Percentiles rank a stretch among this genome's conserved stretches.
Evolutionary conservation across 2,329 filamentous ascomycete genomes (phyloP).

Genomic region (Ophiostoma sp.): DNA sequence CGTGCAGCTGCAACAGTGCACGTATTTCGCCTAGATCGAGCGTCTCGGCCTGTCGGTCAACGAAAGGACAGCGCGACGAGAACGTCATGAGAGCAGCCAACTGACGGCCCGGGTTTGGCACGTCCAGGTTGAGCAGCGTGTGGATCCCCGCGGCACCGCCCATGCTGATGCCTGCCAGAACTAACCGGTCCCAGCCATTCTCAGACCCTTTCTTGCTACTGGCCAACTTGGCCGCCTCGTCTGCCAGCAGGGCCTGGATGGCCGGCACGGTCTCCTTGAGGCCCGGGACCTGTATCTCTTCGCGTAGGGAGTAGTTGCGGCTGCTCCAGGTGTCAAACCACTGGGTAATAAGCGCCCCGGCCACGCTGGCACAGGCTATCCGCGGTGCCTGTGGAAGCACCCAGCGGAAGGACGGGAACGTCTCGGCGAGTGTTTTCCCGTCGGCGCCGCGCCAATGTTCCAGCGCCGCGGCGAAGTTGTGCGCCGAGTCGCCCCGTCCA

Average conservation of each 20-base stretch:
- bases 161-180: constrained; percentile 44
- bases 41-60: constrained; percentile 29
- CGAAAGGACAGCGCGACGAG: constrained; percentile 35
- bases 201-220: background rate
- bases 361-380: constrained; percentile 27
- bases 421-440: constrained; percentile 33
- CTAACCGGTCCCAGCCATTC: constrained; percentile 29
- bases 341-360: constrained; percentile 28
- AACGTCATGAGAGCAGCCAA: constrained; percentile 36
- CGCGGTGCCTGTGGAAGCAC: constrained; percentile 43
- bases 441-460: constrained; percentile 28
- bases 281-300: constrained; percentile 40
- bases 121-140: constrained; percentile 20
- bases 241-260: constrained; percentile 33
- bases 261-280: constrained; percentile 36
- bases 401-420: constrained; percentile 43
- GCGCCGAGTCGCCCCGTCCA: constrained; percentile 38
- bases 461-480: constrained; percentile 27
- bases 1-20: constrained; percentile 29
- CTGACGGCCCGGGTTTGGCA: constrained; percentile 10
- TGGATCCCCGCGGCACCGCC: constrained; percentile 34
- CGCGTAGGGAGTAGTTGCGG: constrained; percentile 37
- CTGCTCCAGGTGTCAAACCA: constrained; percentile 44
- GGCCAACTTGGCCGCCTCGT: constrained; percentile 32
- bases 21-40: constrained; percentile 32